Base-by-base conservation (phyloP, 495 filamentous ascomycete genomes). In the Lasiosphaeria hispida region DNA sequence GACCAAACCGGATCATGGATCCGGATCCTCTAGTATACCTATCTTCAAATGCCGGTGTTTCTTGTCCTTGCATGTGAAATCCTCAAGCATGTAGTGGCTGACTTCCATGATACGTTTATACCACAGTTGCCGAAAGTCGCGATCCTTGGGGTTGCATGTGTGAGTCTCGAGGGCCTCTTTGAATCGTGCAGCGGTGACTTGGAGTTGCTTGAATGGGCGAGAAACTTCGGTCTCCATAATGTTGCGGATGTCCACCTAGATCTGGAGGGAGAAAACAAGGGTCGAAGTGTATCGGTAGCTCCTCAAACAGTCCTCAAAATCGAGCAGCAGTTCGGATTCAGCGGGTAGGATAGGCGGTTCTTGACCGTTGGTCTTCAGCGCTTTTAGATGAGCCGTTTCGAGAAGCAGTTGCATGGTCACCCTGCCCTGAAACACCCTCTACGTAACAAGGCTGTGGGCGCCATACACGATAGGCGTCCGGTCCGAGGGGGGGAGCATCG, bases 241-340 rank as follows among this genome's bases (percentile, higher is more conserved):
- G 38, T 61, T 48, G n/a, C 68, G 69, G 49, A 70, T 64, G 37
- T 70, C 65, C 17, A 66, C 55, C 48, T 55, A 66, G 10, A 70
- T 48, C 15, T 69, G 66, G 10, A 64, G 53, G 6, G 57, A 63
- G 33, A 72, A 70, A 10, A 66, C 37, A 8, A 62, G 55, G 13
- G 55, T 45, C 7, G 59, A 57, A 18, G 49, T 44, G 36, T 62
- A 52, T 0, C 23, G 11, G 8, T 52, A 43, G 17, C 19, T 42
- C 13, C 38, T 48, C n/a, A 67, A 50, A 36, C 53, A 48, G 11
- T 55, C 40, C 43, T 67, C 53, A 5, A 64, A 51, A 34, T 63
- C 59, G 9, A 54, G 48, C 39, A 65, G 45, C 11, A 69, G 44
- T 37, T 63, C 61, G 18, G 65, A 59, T 39, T 71, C 61, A 35